phyloP scores from a whole-genome alignment of 2,329 filamentous ascomycete genomes.

The Moelleriella libera region DNA sequence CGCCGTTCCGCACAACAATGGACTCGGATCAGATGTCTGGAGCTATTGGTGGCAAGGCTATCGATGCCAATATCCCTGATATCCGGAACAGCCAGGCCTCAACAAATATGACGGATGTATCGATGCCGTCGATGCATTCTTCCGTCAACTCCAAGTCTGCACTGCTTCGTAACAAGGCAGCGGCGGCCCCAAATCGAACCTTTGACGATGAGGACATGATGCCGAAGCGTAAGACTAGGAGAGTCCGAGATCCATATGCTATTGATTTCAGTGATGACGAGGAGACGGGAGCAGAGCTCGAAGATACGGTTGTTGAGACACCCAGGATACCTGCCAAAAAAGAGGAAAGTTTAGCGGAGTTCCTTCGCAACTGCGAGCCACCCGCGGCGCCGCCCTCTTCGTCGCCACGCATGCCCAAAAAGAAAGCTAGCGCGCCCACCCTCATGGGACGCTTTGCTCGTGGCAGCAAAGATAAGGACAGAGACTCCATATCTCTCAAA shows the following conservation, averaged over 20 bases:
- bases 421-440: constrained; percentile 49
- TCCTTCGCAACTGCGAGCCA: constrained; percentile 55
- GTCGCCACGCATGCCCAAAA: constrained; percentile 31
- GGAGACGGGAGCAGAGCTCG: constrained; percentile 8
- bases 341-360: constrained; percentile 61
- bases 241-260: constrained; percentile 83
- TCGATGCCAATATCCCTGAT: constrained; percentile 43
- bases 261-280: constrained; percentile 58
- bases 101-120: constrained; percentile 41
- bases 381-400: constrained; percentile 33
- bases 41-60: constrained; percentile 38
- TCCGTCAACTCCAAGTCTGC: constrained; percentile 64
- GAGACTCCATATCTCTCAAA: constrained; percentile 13
- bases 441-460: constrained; percentile 45
- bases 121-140: constrained; percentile 35
- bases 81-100: constrained; percentile 43
- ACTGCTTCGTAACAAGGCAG: constrained; percentile 35
- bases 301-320: constrained; percentile 29
- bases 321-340: constrained; percentile 25
- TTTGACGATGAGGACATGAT: constrained; percentile 39
- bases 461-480: constrained; percentile 10
- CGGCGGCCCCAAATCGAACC: constrained; percentile 15
- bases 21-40: constrained; percentile 64
- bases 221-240: constrained; percentile 60
- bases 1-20: constrained; percentile 73